Evolutionary conservation across 2,329 filamentous ascomycete species (phyloP).

Genomic region (Penicillium hesseltinei): DNA sequence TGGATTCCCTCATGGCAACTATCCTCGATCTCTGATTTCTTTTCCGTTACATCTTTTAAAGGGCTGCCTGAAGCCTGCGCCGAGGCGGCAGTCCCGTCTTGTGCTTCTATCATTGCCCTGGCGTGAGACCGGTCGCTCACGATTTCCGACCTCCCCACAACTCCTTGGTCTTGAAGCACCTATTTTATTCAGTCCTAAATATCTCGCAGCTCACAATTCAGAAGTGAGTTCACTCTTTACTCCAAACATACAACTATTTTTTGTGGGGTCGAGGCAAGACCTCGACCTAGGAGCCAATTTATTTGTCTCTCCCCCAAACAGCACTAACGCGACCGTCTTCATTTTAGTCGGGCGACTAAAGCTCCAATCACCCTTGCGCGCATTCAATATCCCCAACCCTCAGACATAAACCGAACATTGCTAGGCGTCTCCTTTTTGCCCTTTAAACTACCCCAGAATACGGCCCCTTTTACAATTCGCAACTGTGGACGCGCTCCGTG

Average conservation of each 20-base stretch:
- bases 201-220: slow-evolving; percentile 6
- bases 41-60: slow-evolving; percentile 22
- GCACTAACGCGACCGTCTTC: slow-evolving; percentile 36
- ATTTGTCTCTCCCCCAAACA: slow-evolving; percentile 23
- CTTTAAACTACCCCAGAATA: not conserved
- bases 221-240: slow-evolving; percentile 11
- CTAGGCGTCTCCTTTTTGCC: not conserved
- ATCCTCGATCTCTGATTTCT: slow-evolving; percentile 23
- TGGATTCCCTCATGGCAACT: slow-evolving; percentile 26
- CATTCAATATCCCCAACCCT: slow-evolving; percentile 1
- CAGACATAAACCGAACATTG: not conserved
- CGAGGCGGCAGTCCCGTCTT: slow-evolving; percentile 32
- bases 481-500: slow-evolving; percentile 10
- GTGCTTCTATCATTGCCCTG: slow-evolving; percentile 26
- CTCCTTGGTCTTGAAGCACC: slow-evolving; percentile 30
- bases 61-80: slow-evolving; percentile 30
- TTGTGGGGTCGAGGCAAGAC: slow-evolving; percentile 2
- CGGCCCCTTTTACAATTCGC: slow-evolving; percentile 9
- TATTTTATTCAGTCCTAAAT: slow-evolving; percentile 16
- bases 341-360: slow-evolving; percentile 23
- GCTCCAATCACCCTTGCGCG: slow-evolving; percentile 17
- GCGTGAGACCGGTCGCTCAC: slow-evolving; percentile 31
- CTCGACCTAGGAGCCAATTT: slow-evolving; percentile 11
- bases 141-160: slow-evolving; percentile 29
- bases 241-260: not conserved